Percentiles rank a stretch among this genome's conserved stretches.
These are phyloP conservation scores for Umbilicus rupestris DNA, from an alignment of 164 flowering plant genomes.

Conservation along the genomic window DNA sequence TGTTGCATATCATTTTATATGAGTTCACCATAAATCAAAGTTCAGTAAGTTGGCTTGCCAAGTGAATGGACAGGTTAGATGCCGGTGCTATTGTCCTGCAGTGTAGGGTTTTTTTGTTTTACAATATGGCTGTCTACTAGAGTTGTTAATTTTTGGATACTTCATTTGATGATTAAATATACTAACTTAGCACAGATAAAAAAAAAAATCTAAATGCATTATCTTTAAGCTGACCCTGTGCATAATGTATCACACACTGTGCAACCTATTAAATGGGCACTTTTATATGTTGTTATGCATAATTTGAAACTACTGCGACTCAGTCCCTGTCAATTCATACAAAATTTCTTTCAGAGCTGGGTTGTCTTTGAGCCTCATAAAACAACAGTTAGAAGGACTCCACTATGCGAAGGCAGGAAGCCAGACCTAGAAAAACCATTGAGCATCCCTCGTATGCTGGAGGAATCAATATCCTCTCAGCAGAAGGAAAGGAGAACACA, in stretches of 20 bases:
- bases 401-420: constrained; percentile 33
- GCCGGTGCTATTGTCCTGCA: background rate
- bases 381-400: constrained; percentile 66
- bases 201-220: too few species aligned
- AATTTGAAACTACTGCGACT: background rate
- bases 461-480: constrained; percentile 15
- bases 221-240: too few species aligned
- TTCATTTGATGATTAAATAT: too few species aligned
- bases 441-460: constrained; percentile 18
- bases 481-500: constrained; percentile 17
- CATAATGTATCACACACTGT: too few species aligned
- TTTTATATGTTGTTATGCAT: background rate
- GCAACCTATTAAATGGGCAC: background rate
- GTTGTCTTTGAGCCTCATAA: constrained; percentile 71
- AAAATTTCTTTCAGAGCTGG: constrained; percentile 47
- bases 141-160: background rate
- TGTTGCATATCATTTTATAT: too few species aligned
- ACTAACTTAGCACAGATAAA: too few species aligned
- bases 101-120: background rate
- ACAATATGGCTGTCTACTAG: background rate
- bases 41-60: too few species aligned
- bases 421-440: constrained; percentile 16
- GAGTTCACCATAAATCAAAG: too few species aligned
- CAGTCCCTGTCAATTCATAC: background rate
- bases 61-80: too few species aligned